Percentiles rank a stretch among this genome's conserved stretches.
These are phyloP conservation scores for Teunomyces tritomae DNA, from an alignment of 805 yeast genomes.

Conservation along the genomic window DNA sequence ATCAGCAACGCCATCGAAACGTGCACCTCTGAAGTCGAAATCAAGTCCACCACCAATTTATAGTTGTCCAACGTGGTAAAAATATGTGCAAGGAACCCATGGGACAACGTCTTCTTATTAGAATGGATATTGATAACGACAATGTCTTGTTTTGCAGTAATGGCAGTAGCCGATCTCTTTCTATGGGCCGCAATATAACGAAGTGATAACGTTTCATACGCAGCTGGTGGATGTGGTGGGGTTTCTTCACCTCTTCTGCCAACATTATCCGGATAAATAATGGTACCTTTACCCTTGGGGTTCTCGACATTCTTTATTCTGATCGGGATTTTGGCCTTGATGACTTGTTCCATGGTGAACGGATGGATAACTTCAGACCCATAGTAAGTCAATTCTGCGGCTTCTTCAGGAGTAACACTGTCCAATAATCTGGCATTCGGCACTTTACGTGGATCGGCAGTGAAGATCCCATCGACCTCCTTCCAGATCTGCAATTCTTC, in stretches of 20 bases:
- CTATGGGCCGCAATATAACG: slow-evolving; percentile 40
- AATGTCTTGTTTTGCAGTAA: slow-evolving; percentile 90
- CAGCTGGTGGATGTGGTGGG: slow-evolving; percentile 93
- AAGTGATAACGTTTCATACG: slow-evolving; percentile 48
- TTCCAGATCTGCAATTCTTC: slow-evolving; percentile 98
- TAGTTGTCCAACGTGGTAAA: slow-evolving; percentile 82
- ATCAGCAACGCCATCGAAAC: slow-evolving; percentile 96
- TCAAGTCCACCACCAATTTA: slow-evolving; percentile 88
- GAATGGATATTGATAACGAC: slow-evolving; percentile 92
- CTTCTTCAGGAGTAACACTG: slow-evolving; percentile 96
- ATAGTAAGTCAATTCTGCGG: slow-evolving; percentile 95
- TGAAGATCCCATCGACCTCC: slow-evolving; percentile 97
- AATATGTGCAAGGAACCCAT: slow-evolving; percentile 90
- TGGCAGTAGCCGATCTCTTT: slow-evolving; percentile 84
- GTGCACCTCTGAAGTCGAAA: slow-evolving; percentile 96
- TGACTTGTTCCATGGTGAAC: slow-evolving; percentile 98
- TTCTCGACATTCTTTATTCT: slow-evolving; percentile 94
- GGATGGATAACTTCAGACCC: slow-evolving; percentile 99
- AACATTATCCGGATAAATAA: slow-evolving; percentile 87
- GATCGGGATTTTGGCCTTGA: slow-evolving; percentile 92
- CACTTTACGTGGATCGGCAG: slow-evolving; percentile 97
- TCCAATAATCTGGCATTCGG: slow-evolving; percentile 80
- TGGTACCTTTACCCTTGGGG: slow-evolving; percentile 89
- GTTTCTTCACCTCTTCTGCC: slow-evolving; percentile 84
- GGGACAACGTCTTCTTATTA: slow-evolving; percentile 86